Conservation (phyloP, 2,329 filamentous ascomycete genomes). For the Dothidotthia symphoricarpi region DNA sequence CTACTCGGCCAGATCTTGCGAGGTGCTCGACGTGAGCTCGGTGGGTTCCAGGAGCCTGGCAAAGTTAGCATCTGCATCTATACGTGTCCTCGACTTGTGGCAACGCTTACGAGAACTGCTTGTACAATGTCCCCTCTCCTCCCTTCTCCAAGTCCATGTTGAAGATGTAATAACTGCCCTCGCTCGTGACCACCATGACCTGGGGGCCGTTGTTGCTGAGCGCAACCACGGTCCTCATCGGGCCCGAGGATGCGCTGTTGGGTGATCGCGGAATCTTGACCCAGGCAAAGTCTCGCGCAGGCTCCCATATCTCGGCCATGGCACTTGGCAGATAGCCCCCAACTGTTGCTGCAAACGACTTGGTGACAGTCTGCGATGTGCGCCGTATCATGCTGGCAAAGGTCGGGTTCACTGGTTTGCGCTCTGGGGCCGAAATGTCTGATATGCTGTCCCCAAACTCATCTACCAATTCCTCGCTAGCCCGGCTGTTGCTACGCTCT, state of each 20-base stretch:
- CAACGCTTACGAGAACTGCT: conserved; percentile 81
- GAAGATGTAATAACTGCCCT: conserved; percentile 92
- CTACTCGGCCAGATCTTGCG: conserved; percentile 34
- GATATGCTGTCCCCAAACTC: conserved; percentile 45
- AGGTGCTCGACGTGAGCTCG: conserved; percentile 32
- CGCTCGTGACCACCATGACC: conserved; percentile 96
- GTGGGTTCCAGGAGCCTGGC: conserved; percentile 37
- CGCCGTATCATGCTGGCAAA: conserved; percentile 89
- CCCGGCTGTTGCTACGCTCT: conserved; percentile 46
- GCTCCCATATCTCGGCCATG: conserved; percentile 98
- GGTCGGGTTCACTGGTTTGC: conserved; percentile 62
- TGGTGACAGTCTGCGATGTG: conserved; percentile 90
- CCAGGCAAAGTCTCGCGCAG: conserved; percentile 90
- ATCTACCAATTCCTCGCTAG: conserved; percentile 38
- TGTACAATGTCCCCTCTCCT: conserved; percentile 85
- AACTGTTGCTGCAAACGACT: conserved; percentile 81
- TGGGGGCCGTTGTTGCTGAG: conserved; percentile 94
- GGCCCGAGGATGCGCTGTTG: conserved; percentile 44
- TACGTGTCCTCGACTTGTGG: neutral
- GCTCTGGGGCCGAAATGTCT: conserved; percentile 31
- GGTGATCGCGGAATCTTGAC: conserved; percentile 77
- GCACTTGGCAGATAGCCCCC: conserved; percentile 90
- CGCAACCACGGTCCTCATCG: conserved; percentile 87
- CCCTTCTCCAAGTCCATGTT: conserved; percentile 93
- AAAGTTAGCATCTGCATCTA: conserved; percentile 14